Evolutionary conservation across 768 basidiomycete genomes (phyloP).

Genomic region (Boletus vermiculosoides): DNA sequence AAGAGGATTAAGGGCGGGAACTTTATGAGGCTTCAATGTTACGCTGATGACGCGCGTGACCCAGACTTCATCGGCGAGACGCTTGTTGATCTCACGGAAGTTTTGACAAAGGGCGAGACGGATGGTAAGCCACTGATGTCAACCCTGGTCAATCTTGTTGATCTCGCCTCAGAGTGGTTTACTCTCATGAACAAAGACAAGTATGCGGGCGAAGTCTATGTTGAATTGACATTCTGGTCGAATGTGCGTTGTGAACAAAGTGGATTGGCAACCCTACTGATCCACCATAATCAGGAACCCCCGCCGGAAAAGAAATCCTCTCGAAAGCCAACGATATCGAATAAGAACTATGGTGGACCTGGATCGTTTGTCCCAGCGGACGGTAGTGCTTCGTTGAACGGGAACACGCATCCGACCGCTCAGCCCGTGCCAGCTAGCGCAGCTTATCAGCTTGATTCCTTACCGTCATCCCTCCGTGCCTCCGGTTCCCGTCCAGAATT

Average conservation of each 20-base stretch:
- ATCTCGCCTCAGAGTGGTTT: slow-evolving; percentile 78
- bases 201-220: slow-evolving; percentile 92
- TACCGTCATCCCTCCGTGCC: slow-evolving; percentile 59
- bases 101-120: slow-evolving; percentile 91
- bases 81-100: slow-evolving; percentile 84
- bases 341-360: slow-evolving; percentile 73
- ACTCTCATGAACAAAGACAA: slow-evolving; percentile 86
- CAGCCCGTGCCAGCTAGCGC: slow-evolving; percentile 24
- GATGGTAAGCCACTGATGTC: slow-evolving; percentile 66
- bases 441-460: slow-evolving; percentile 44
- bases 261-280: slow-evolving; percentile 4
- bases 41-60: slow-evolving; percentile 92
- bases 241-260: slow-evolving; percentile 51
- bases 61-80: slow-evolving; percentile 95
- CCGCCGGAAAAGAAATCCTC: slow-evolving; percentile 68
- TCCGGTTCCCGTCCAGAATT: slow-evolving; percentile 67
- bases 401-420: slow-evolving; percentile 12
- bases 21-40: slow-evolving; percentile 80
- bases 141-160: slow-evolving; percentile 10
- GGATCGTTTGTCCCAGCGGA: slow-evolving; percentile 68
- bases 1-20: slow-evolving; percentile 67
- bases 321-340: slow-evolving; percentile 48
- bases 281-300: slow-evolving; percentile 53
- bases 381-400: slow-evolving; percentile 28
- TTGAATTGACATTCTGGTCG: slow-evolving; percentile 97